phyloP scores from a whole-genome alignment of 2,329 filamentous ascomycete genomes.

The Stachybotrys elegans region DNA sequence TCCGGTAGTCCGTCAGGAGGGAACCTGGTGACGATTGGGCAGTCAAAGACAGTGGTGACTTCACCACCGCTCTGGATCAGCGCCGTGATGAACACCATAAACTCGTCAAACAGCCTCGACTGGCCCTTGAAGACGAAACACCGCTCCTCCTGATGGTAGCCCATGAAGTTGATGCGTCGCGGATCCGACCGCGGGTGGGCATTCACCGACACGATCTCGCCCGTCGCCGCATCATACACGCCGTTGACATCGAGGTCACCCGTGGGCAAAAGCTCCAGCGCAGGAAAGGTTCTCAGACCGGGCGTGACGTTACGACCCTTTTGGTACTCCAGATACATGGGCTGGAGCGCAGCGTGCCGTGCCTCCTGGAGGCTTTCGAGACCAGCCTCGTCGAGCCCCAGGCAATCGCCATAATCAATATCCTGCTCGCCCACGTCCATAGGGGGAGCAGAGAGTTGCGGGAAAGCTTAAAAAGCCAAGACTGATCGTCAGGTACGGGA shows the following conservation, averaged over 20 bases:
- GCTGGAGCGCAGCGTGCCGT: constrained; percentile 7
- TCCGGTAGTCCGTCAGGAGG: constrained; percentile 14
- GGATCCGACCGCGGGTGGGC: constrained; percentile 11
- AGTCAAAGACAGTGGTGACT: constrained; percentile 9
- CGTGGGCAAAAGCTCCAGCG: constrained; percentile 9
- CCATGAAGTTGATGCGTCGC: constrained; percentile 17
- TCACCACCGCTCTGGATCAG: constrained; percentile 4
- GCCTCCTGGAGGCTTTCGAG: neutral
- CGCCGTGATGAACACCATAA: constrained; percentile 12
- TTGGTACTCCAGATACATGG: constrained; percentile 13
- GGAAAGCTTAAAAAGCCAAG: no score
- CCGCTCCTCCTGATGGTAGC: constrained; percentile 10
- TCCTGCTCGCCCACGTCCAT: no score
- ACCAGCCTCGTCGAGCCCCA: no score
- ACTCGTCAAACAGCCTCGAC: constrained; percentile 10
- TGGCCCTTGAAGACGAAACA: constrained; percentile 18
- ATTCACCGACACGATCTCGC: constrained; percentile 7
- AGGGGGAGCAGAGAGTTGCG: no score
- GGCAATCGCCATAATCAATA: no score
- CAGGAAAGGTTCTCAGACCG: constrained; percentile 4
- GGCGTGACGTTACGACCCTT: no score
- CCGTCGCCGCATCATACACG: constrained; percentile 5
- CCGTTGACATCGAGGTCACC: constrained; percentile 9
- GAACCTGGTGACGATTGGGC: constrained; percentile 11
- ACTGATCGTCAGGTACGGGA: no score